Conservation (phyloP, 352 stramenopile genomes). For the Pythium aphanidermatum region DNA sequence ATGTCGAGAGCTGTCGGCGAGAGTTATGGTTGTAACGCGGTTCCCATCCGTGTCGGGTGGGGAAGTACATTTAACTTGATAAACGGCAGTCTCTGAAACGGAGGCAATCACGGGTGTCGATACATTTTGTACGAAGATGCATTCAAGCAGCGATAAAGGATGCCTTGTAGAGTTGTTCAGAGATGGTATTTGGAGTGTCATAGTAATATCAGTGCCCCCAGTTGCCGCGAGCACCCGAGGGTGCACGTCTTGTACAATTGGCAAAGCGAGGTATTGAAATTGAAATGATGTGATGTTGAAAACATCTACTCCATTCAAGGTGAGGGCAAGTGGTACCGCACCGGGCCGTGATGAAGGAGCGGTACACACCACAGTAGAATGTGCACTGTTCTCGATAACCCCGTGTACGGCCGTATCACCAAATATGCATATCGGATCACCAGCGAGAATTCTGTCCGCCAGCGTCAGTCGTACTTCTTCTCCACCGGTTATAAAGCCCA, state of each 20-base stretch:
- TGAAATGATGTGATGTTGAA: background rate
- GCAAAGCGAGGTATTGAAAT: slow-evolving; percentile 1
- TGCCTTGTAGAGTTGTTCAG: too few relatives aligned
- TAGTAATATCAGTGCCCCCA: slow-evolving; percentile 8
- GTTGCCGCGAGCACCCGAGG: slow-evolving; percentile 1
- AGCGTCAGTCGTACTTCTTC: slow-evolving; percentile 3
- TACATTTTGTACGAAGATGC: too few relatives aligned
- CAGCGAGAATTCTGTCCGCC: background rate
- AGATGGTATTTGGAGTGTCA: too few relatives aligned
- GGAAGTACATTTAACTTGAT: background rate
- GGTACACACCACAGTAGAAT: background rate
- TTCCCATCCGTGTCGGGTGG: background rate
- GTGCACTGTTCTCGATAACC: background rate
- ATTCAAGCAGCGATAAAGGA: too few relatives aligned
- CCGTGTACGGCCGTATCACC: background rate
- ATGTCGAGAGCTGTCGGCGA: background rate
- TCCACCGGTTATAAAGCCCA: slow-evolving; percentile 7
- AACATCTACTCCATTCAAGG: slow-evolving; percentile 11
- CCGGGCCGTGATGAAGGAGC: background rate
- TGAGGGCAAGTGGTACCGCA: slow-evolving; percentile 1
- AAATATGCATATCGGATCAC: slow-evolving; percentile 3
- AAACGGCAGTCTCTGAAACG: background rate
- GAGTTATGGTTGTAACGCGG: background rate
- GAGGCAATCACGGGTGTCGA: background rate
- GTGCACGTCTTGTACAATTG: background rate